Evolutionary conservation across 352 stramenopile genomes (phyloP).

Genomic region (Phytopythium helicoides): DNA sequence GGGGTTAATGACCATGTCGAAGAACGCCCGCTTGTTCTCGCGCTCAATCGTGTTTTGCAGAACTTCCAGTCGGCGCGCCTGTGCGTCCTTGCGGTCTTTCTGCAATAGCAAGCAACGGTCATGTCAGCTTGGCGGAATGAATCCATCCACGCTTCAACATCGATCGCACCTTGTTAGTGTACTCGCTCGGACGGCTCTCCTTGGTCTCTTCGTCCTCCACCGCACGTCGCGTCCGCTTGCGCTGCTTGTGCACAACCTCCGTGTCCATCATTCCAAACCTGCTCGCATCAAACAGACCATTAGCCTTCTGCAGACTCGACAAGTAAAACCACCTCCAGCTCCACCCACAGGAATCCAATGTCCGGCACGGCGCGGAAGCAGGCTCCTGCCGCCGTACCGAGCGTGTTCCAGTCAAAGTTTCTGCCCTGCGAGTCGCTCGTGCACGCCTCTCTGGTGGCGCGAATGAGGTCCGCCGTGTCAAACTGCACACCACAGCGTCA

Average conservation of each 20-base stretch:
- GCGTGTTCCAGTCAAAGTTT: constrained; percentile 61
- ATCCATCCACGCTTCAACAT: not conserved
- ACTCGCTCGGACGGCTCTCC: constrained; percentile 62
- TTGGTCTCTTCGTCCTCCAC: constrained; percentile 50
- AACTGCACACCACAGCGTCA: constrained; percentile 27
- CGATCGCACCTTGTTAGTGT: constrained; percentile 60
- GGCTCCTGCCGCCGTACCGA: constrained; percentile 55
- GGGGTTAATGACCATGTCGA: constrained; percentile 71
- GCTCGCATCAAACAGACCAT: not conserved
- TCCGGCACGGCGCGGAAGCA: constrained; percentile 75
- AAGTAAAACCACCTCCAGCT: too few relatives aligned
- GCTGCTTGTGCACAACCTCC: constrained; percentile 69
- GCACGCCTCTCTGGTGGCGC: constrained; percentile 40
- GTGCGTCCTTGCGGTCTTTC: constrained; percentile 78
- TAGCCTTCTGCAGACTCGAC: too few relatives aligned
- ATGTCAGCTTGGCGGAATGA: not conserved
- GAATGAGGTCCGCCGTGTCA: constrained; percentile 66
- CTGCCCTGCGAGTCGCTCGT: constrained; percentile 24
- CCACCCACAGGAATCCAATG: constrained; percentile 62
- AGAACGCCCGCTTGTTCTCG: constrained; percentile 39
- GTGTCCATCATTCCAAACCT: constrained; percentile 80
- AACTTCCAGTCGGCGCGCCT: constrained; percentile 68
- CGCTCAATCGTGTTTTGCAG: constrained; percentile 58
- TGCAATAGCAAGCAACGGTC: constrained; percentile 7
- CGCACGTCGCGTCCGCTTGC: constrained; percentile 39